phyloP scores from a whole-genome alignment of 352 stramenopile species.

The Phytophthora podocarpi region DNA sequence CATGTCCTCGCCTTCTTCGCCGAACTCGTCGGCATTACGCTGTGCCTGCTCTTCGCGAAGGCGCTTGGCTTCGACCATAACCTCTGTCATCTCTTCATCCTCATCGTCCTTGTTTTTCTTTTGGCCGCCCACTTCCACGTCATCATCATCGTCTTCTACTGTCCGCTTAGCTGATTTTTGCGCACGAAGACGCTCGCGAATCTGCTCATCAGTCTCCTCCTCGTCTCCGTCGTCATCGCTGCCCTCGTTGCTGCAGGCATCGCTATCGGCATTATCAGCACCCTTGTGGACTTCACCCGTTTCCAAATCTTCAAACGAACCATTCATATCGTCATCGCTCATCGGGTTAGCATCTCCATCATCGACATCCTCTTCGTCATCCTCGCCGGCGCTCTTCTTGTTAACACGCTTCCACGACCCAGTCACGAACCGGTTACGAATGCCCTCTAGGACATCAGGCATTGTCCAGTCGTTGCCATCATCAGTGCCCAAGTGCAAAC shows the following conservation, averaged over 20 bases:
- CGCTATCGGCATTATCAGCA: conserved; percentile 32
- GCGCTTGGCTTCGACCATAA: conserved; percentile 85
- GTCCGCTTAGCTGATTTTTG: conserved; percentile 93
- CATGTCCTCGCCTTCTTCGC: conserved; percentile 92
- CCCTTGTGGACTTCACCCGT: conserved; percentile 84
- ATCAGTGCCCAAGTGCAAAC: conserved; percentile 70
- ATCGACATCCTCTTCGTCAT: conserved; percentile 49
- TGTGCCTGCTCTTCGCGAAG: conserved; percentile 81
- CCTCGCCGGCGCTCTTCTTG: conserved; percentile 45
- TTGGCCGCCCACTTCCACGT: conserved; percentile 38
- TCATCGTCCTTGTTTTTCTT: conserved; percentile 60
- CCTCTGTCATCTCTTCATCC: conserved; percentile 87
- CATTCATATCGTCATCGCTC: conserved; percentile 92
- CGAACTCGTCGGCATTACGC: conserved; percentile 95
- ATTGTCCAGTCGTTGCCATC: conserved; percentile 83
- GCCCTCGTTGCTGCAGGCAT: conserved; percentile 30
- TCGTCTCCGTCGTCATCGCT: conserved; percentile 42
- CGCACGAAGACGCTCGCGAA: conserved; percentile 84
- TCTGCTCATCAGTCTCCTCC: conserved; percentile 82
- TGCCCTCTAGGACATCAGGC: conserved; percentile 73
- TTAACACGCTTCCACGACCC: conserved; percentile 92
- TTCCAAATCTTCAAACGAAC: conserved; percentile 98
- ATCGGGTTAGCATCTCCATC: conserved; percentile 49
- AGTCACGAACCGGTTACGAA: conserved; percentile 96
- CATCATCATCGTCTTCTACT: conserved; percentile 59